Percentiles rank a stretch among this genome's conserved stretches.
Conservation (phyloP, 1,284 basidiomycete genomes). For the Malassezia equina region DNA sequence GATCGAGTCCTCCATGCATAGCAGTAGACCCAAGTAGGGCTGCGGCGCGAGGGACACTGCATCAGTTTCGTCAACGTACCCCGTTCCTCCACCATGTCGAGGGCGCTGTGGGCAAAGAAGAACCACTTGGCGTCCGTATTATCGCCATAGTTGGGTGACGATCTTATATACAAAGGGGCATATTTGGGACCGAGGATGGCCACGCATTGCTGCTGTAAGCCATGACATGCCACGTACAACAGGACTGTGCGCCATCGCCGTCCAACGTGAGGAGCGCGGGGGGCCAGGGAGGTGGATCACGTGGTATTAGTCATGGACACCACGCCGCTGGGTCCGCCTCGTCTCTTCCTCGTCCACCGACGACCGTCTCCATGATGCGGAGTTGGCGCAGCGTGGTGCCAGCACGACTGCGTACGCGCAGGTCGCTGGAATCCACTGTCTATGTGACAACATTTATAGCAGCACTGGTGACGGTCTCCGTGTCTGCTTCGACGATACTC, state of each 20-base stretch:
- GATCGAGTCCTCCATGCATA: slow-evolving; percentile 13
- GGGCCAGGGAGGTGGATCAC: neutral
- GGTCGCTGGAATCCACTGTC: slow-evolving; percentile 18
- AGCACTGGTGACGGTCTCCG: slow-evolving; percentile 26
- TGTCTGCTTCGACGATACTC: slow-evolving; percentile 28
- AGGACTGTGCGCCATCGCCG: neutral
- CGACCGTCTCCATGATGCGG: neutral
- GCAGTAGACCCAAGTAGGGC: slow-evolving; percentile 13
- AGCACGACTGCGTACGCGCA: neutral
- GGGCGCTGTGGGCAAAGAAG: slow-evolving; percentile 17
- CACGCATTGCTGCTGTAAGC: slow-evolving; percentile 11
- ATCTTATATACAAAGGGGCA: slow-evolving; percentile 4
- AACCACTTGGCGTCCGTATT: slow-evolving; percentile 8
- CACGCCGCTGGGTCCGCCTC: neutral
- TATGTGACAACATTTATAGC: slow-evolving; percentile 29
- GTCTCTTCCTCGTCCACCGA: neutral
- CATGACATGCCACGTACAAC: neutral
- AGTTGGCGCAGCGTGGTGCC: neutral
- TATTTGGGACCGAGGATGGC: slow-evolving; percentile 1
- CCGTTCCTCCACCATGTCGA: slow-evolving; percentile 19
- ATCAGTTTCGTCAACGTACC: slow-evolving; percentile 1
- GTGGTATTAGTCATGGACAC: slow-evolving; percentile 4
- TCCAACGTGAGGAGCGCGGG: neutral
- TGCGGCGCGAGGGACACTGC: neutral
- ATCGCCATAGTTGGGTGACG: neutral